Conservation (phyloP, 2,329 filamentous ascomycete species). For the Fusarium nisikadoi region DNA sequence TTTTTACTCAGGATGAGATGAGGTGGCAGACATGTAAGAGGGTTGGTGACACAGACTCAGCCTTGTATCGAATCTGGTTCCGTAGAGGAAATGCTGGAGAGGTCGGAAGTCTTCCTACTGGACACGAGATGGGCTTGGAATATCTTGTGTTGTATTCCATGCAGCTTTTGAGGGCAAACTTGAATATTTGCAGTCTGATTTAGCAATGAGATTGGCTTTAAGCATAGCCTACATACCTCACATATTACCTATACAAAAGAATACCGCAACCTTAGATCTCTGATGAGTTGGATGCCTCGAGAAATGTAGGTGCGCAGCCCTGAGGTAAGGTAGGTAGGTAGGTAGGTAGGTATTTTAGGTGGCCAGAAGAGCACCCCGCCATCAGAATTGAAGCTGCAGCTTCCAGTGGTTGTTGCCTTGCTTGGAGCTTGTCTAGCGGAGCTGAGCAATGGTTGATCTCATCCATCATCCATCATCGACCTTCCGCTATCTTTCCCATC, state of each 20-base stretch:
- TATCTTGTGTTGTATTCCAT: not conserved
- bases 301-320: not conserved
- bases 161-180: not conserved
- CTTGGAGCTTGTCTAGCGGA: slow-evolving; percentile 5
- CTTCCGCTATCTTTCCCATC: slow-evolving; percentile 3
- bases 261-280: not conserved
- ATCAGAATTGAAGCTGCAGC: slow-evolving; percentile 9
- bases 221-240: not conserved
- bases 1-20: slow-evolving; percentile 6
- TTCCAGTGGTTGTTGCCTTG: slow-evolving; percentile 24
- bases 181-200: not conserved
- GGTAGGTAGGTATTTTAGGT: not conserved
- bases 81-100: slow-evolving; percentile 11
- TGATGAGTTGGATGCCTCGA: not conserved
- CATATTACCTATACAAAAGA: not conserved
- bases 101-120: slow-evolving; percentile 34
- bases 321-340: too few relatives aligned
- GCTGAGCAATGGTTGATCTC: slow-evolving; percentile 24
- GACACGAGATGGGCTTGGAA: slow-evolving; percentile 5
- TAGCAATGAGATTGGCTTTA: not conserved
- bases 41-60: slow-evolving; percentile 36
- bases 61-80: slow-evolving; percentile 17
- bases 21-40: slow-evolving; percentile 4
- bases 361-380: slow-evolving; percentile 18
- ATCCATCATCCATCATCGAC: slow-evolving; percentile 13